These are phyloP conservation scores for Colletotrichum gloeosporioides DNA, from an alignment of 2,329 filamentous ascomycete species.

Conservation along the genomic window DNA sequence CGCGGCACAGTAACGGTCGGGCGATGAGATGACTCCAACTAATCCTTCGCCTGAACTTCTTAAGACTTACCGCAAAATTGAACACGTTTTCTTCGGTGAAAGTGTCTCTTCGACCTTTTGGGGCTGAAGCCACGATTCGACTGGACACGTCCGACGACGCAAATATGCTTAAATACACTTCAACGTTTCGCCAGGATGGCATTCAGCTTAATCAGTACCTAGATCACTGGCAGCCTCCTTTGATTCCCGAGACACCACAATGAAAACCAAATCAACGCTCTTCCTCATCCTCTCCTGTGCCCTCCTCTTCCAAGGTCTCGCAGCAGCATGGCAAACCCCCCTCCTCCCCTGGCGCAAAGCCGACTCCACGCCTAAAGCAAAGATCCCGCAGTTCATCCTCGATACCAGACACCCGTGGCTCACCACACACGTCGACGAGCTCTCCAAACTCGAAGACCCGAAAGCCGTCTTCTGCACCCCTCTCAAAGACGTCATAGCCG, in stretches of 20 bases:
- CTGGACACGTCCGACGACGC: neutral
- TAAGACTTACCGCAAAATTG: neutral
- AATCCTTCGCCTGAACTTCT: neutral
- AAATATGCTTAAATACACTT: neutral
- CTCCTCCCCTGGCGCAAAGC: neutral
- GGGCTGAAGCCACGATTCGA: neutral
- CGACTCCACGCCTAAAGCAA: neutral
- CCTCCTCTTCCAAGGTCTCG: neutral
- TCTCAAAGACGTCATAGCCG: neutral
- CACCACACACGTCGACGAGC: neutral
- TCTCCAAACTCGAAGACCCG: neutral
- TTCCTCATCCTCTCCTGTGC: neutral
- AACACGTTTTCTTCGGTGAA: neutral
- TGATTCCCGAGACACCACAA: neutral
- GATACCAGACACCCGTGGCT: neutral
- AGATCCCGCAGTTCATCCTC: slow-evolving; percentile 2
- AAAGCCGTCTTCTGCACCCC: neutral
- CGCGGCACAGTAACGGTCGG: neutral
- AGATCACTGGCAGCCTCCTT: neutral
- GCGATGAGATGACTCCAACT: neutral
- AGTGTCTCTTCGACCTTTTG: neutral
- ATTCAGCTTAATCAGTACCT: accelerated
- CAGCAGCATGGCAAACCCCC: neutral
- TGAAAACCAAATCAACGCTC: neutral
- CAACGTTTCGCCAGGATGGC: neutral